Percentiles rank a stretch among this genome's conserved stretches.
Evolutionary conservation across 257 asterid genomes (phyloP).

Genomic region (Fraxinus excelsior): DNA sequence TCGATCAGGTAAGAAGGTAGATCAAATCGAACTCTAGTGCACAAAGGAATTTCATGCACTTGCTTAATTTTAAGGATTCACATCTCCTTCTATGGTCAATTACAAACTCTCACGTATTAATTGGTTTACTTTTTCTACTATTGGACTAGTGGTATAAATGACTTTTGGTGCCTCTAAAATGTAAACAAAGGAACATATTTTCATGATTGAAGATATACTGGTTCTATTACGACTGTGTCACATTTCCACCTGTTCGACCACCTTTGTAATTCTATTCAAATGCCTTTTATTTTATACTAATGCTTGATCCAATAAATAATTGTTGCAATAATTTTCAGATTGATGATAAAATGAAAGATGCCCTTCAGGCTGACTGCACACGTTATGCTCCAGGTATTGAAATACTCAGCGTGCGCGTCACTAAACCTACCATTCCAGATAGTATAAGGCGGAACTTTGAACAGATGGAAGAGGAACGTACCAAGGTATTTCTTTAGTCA

Average conservation of each 20-base stretch:
- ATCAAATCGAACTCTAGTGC: not conserved
- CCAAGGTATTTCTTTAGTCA: conserved; percentile 61
- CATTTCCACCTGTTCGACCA: conserved; percentile 9
- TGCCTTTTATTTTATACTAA: conserved; percentile 8
- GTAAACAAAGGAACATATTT: not conserved
- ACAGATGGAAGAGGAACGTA: conserved; percentile 98
- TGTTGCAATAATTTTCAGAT: conserved; percentile 52
- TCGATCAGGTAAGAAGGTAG: conserved; percentile 73
- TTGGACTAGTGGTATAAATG: not conserved
- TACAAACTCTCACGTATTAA: not conserved
- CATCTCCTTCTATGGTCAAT: not conserved
- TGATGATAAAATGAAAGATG: conserved; percentile 97
- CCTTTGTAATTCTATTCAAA: conserved; percentile 10
- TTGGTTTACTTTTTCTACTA: not conserved
- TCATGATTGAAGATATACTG: not conserved
- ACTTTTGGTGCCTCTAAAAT: not conserved
- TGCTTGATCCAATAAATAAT: not conserved
- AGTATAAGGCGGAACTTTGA: conserved; percentile 82
- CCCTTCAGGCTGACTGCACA: conserved; percentile 98
- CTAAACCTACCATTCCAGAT: conserved; percentile 88
- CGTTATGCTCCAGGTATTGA: conserved; percentile 99
- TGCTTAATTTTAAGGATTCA: not conserved
- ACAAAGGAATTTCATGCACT: not conserved
- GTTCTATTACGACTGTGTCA: conserved; percentile 20
- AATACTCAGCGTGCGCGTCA: conserved; percentile 92